These are phyloP conservation scores for Cornus kousa DNA, from an alignment of 148 eudicot species.

Conservation along the genomic window DNA sequence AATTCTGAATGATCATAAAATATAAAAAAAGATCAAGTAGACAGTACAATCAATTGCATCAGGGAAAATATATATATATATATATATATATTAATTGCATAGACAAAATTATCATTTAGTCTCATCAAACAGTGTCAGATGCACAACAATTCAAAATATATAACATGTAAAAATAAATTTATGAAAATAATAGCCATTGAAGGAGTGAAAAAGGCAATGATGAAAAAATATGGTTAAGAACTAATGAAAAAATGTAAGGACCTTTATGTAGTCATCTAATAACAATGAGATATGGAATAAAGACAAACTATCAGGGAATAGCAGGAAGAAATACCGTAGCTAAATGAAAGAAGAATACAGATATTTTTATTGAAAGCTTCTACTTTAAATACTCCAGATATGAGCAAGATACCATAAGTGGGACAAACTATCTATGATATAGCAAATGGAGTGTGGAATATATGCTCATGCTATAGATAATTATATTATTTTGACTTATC, in stretches of 20 bases:
- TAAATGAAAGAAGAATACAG: not conserved
- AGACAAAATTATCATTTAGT: too few species aligned
- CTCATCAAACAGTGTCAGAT: too few species aligned
- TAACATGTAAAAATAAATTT: not conserved
- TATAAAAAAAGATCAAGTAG: constrained; percentile 2
- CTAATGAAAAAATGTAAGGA: too few species aligned
- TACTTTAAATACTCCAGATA: not conserved
- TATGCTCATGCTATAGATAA: not conserved
- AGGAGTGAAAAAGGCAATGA: not conserved
- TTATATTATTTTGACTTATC: too few species aligned
- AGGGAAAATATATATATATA: not conserved
- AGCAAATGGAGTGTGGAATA: not conserved
- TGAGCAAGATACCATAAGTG: not conserved
- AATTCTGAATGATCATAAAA: not conserved
- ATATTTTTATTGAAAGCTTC: not conserved
- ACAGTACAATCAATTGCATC: not conserved
- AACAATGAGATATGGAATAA: not conserved
- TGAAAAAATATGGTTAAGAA: constrained; percentile 2
- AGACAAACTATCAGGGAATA: not conserved
- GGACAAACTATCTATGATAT: too few species aligned
- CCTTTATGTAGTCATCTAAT: not conserved
- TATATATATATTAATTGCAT: not conserved
- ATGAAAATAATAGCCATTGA: not conserved
- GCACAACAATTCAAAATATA: too few species aligned
- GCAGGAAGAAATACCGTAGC: not conserved